Evolutionary conservation across 768 basidiomycete species (phyloP), one percentile per base, ranked within the genome.

Genomic region (Rhodotorula kratochvilovae): DNA sequence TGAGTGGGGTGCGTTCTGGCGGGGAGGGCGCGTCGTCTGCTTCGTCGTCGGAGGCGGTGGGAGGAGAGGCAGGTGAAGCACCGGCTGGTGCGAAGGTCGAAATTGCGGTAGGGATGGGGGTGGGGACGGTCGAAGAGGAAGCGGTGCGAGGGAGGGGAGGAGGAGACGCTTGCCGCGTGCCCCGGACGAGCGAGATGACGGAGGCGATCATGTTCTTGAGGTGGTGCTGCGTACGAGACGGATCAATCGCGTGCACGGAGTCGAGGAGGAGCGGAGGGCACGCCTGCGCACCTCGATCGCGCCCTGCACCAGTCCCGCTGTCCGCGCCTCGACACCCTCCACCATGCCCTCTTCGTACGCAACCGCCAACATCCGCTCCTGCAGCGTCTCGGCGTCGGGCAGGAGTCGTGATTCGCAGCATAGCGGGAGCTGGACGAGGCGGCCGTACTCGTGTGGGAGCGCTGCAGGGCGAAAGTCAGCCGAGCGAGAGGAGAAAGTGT

Each of bases 361-460:
- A 15, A 72, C 19, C 7, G 61, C 36, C 36, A 48, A 36, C 73
- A 75, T 74, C 1, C 76, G 61, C 27, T 72, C 73, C 23, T 39
- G 51, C 23, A 77, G 43, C 31, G 68, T 67, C 13, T 77, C 76
- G 3, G 50, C 6, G 61, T 74, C 76, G 13, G 73, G 76, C 25
- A 77, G 31, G 1, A 42, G 4, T 5, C 63, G 54, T 4, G 66
- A 63, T 39, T 77, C 76, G 68, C 68, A 69, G 48, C 73, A 77
- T 19, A 75, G 59, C 13, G 66, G 71, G 0, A 66, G n/a, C 42
- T 72, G 67, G 0, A 66, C 39, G 27, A 71, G 59, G 12, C 76
- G 72, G 21, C 42, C 58, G 61, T 68, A 76, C 19, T 76, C 76
- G 27, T 65, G 62, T 12, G 63, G 43, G 23, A 74, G 64, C 25